A percentile compares a stretch with the other conserved stretches of the same genome.
Conservation (phyloP, 495 filamentous ascomycete species). For the Penicillium crystallinum region DNA sequence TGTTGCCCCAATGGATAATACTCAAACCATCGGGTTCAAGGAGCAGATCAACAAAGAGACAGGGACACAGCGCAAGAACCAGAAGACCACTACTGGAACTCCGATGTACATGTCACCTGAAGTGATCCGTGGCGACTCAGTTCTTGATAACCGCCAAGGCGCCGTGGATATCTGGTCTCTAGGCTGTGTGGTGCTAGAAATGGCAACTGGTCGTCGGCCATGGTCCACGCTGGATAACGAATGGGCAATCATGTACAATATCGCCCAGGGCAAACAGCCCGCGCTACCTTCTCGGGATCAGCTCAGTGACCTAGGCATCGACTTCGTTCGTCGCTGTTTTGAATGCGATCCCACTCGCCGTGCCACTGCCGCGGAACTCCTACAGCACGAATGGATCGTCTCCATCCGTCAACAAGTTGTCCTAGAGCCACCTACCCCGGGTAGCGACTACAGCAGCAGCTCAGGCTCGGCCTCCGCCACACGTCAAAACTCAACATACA, state of each 20-base stretch:
- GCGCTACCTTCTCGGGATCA: slow-evolving; percentile 77
- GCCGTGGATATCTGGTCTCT: slow-evolving; percentile 98
- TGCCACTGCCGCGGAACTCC: slow-evolving; percentile 77
- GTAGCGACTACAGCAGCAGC: slow-evolving; percentile 32
- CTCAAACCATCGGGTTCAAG: slow-evolving; percentile 33
- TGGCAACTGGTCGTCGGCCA: slow-evolving; percentile 90
- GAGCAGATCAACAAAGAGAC: slow-evolving; percentile 10
- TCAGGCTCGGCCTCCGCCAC: slow-evolving; percentile 27
- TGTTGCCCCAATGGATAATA: slow-evolving; percentile 55
- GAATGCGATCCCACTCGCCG: slow-evolving; percentile 75
- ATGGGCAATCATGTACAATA: slow-evolving; percentile 99
- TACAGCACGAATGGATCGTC: slow-evolving; percentile 96
- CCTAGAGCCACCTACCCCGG: slow-evolving; percentile 47
- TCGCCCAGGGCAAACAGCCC: slow-evolving; percentile 90
- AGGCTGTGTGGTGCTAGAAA: slow-evolving; percentile 94
- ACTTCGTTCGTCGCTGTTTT: slow-evolving; percentile 86
- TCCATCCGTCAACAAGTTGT: slow-evolving; percentile 56
- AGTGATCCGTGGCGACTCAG: slow-evolving; percentile 81
- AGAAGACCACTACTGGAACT: slow-evolving; percentile 93
- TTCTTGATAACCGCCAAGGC: slow-evolving; percentile 58
- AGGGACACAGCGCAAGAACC: slow-evolving; percentile 49
- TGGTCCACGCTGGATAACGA: slow-evolving; percentile 99
- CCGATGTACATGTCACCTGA: slow-evolving; percentile 99
- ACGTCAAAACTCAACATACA: slow-evolving; percentile 33
- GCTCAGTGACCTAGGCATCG: slow-evolving; percentile 75